Evolutionary conservation across 257 asterid species (phyloP).

Genomic region (Marsdenia floribunda): DNA sequence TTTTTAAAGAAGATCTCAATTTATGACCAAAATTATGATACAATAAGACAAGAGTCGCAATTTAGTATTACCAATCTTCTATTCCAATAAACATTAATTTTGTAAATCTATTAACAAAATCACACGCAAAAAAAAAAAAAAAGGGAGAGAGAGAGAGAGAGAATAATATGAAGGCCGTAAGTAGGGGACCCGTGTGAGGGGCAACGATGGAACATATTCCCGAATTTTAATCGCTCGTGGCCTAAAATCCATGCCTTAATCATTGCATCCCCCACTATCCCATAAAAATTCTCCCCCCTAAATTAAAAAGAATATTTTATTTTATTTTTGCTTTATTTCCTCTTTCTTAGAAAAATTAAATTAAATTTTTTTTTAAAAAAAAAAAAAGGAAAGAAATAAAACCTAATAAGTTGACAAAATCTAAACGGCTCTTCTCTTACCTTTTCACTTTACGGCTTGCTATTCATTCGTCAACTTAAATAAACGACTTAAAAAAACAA

Average conservation of each 20-base stretch:
- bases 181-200: slow-evolving; percentile 31
- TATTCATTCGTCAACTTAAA: neutral
- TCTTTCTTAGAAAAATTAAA: too few relatives aligned
- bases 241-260: slow-evolving; percentile 22
- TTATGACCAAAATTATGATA: too few relatives aligned
- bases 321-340: too few relatives aligned
- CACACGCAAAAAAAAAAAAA: too few relatives aligned
- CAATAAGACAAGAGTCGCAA: too few relatives aligned
- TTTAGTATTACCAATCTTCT: too few relatives aligned
- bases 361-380: neutral
- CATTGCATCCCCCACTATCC: slow-evolving; percentile 24
- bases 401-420: slow-evolving; percentile 9
- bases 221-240: slow-evolving; percentile 24
- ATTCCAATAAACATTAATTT: too few relatives aligned
- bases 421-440: slow-evolving; percentile 10
- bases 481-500: neutral
- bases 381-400: neutral
- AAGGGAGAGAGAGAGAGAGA: too few relatives aligned
- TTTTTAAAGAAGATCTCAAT: too few relatives aligned
- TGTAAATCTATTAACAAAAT: too few relatives aligned
- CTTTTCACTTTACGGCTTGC: neutral
- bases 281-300: neutral
- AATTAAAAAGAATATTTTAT: neutral
- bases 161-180: neutral
- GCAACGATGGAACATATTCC: slow-evolving; percentile 36